Conservation (phyloP, 805 yeast species). For the Teunomyces lycoperdinae region DNA sequence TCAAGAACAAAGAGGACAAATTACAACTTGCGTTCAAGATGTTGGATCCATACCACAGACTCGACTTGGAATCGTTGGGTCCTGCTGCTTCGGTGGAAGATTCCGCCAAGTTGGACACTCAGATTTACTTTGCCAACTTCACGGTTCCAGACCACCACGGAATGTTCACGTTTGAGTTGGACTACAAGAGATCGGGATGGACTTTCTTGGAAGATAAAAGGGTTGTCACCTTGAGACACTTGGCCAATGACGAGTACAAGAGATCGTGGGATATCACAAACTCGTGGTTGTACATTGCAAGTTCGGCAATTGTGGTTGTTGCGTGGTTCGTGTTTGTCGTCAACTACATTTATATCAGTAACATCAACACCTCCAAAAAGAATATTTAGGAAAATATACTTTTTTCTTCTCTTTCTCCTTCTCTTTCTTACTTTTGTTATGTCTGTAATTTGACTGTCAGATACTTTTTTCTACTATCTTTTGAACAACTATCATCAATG, state of each 20-base stretch:
- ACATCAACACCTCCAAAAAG: constrained; percentile 26
- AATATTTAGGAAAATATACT: constrained; percentile 10
- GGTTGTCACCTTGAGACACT: constrained; percentile 83
- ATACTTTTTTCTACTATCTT: constrained; percentile 14
- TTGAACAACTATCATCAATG: constrained; percentile 16
- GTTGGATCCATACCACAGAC: constrained; percentile 93
- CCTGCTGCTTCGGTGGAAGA: constrained; percentile 32
- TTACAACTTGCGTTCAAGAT: constrained; percentile 81
- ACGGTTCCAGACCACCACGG: constrained; percentile 95
- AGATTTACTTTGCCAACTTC: constrained; percentile 52
- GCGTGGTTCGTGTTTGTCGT: constrained; percentile 80
- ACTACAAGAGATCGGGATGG: constrained; percentile 76
- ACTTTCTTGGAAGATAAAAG: constrained; percentile 62
- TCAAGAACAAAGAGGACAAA: constrained; percentile 42
- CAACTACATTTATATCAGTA: constrained; percentile 50
- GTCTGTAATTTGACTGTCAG: constrained; percentile 7
- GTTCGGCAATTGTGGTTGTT: constrained; percentile 63
- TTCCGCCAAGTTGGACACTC: constrained; percentile 43
- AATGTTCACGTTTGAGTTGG: constrained; percentile 79
- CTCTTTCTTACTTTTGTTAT: not conserved
- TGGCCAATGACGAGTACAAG: constrained; percentile 92
- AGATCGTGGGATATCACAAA: constrained; percentile 92
- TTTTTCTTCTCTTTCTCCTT: not conserved
- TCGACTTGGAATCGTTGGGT: constrained; percentile 51
- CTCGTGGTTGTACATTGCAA: constrained; percentile 84